These are phyloP conservation scores for Citrus sp. DNA, from an alignment of 345 rosid species.

Conservation along the genomic window DNA sequence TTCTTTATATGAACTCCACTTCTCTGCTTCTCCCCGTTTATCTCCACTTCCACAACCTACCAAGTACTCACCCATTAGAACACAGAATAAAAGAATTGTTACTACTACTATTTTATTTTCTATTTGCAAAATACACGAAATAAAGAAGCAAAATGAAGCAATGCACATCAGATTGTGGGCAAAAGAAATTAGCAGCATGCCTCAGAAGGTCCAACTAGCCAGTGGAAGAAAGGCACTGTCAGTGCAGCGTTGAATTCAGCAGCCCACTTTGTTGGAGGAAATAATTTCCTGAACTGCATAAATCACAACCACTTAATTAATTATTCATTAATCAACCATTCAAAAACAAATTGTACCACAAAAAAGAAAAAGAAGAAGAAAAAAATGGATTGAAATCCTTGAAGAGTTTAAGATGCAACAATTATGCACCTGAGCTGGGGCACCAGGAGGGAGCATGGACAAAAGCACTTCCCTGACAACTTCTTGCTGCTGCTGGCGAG, in stretches of 20 bases:
- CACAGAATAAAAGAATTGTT: background rate
- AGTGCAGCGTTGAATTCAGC: slow-evolving; percentile 93
- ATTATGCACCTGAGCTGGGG: slow-evolving; percentile 68
- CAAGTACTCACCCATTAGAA: background rate
- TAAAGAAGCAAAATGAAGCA: background rate
- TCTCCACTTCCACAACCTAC: slow-evolving; percentile 81
- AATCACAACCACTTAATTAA: background rate
- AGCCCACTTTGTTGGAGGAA: slow-evolving; percentile 96
- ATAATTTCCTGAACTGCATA: slow-evolving; percentile 72
- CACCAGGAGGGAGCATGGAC: slow-evolving; percentile 95
- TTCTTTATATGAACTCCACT: slow-evolving; percentile 87
- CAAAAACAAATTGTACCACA: background rate
- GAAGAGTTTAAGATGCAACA: background rate
- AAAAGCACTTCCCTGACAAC: slow-evolving; percentile 87
- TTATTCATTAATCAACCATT: background rate
- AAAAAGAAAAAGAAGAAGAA: background rate
- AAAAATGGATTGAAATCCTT: background rate
- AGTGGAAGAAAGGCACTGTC: slow-evolving; percentile 91
- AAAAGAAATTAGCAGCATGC: slow-evolving; percentile 24
- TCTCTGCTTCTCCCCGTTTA: slow-evolving; percentile 82
- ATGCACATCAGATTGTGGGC: background rate
- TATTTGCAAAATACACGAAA: background rate
- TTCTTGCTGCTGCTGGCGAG: slow-evolving; percentile 69
- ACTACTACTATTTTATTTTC: background rate
- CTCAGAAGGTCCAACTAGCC: slow-evolving; percentile 97